Evolutionary conservation across 2,329 filamentous ascomycete species (phyloP), one percentile per base, ranked within the genome.

Genomic region (Penicillium sp.): DNA sequence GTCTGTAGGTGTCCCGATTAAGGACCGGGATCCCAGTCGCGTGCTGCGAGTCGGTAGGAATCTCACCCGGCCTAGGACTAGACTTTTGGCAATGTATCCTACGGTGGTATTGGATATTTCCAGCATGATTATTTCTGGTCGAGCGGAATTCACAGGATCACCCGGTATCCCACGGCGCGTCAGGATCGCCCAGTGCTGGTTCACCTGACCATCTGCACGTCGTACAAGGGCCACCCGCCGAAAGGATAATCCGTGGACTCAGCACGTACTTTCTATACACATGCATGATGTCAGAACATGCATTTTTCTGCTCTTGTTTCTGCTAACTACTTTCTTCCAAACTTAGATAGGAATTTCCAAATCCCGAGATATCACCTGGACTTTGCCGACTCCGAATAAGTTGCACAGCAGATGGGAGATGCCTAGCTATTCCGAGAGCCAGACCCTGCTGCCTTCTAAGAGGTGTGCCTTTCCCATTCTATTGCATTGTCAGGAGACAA

Each of bases 141-240:
- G 9, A 27, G 33, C 4, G 35, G 5, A 38, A 38, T 20, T 38
- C 35, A 20, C 35, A 38, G 22, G 39, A 47, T 40, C 46, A 48
- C 41, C 47, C 27, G 46, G 48, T 46, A 47, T 35, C 20, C 24
- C 18, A 40, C 35, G 44, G 25, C 18, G 9, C 46, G 24, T 50
- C 27, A 44, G 47, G 28, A 50, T 18, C n/a, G 27, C 11, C 36
- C 27, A 46, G 28, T 38, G 31, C 43, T 38, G 41, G 36, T 51
- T 47, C 41, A 42, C 25, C 48, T 47, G 40, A 43, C 45, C 49
- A 50, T 44, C 51, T 55, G 40, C 48, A 54, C 41, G 56, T 61
- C 38, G 53, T 50, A 58, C 60, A 60, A 52, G 44, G 48, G 36
- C 48, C 20, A 44, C 35, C 42, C 33, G 56, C 46, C 55, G 50